A percentile compares a stretch with the other conserved stretches of the same genome.
Evolutionary conservation across 2,329 filamentous ascomycete genomes (phyloP).

Genomic region (Colletotrichum spaethianum): DNA sequence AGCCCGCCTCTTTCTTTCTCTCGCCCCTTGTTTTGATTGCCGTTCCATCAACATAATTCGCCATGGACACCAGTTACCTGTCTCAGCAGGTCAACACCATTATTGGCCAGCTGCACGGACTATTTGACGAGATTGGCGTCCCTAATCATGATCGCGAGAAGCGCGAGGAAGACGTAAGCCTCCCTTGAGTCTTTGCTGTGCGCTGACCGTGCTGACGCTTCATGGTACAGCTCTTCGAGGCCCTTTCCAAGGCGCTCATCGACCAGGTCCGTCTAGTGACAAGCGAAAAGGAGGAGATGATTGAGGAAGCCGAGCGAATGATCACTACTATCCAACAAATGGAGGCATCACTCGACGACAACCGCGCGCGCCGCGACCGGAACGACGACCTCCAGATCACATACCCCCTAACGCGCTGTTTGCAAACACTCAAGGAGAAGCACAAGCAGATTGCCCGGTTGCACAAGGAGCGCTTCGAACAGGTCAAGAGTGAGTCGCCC

Average conservation of each 20-base stretch:
- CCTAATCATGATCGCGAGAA: conserved; percentile 91
- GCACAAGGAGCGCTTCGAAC: conserved; percentile 92
- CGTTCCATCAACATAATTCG: conserved; percentile 16
- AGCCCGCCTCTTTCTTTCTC: not conserved
- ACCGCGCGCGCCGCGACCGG: conserved; percentile 73
- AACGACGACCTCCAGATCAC: conserved; percentile 82
- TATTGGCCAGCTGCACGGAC: conserved; percentile 90
- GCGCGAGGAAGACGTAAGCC: conserved; percentile 86
- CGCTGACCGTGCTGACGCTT: conserved; percentile 12
- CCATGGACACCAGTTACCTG: conserved; percentile 92
- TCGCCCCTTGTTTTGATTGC: not conserved
- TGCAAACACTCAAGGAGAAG: conserved; percentile 88
- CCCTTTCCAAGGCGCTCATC: conserved; percentile 91
- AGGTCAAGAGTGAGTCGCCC: conserved; percentile 86
- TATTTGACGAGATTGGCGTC: conserved; percentile 99
- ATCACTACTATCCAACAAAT: conserved; percentile 93
- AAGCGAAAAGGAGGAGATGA: conserved; percentile 88
- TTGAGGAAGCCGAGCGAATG: conserved; percentile 89
- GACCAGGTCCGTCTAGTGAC: conserved; percentile 90
- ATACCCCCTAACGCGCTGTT: conserved; percentile 85
- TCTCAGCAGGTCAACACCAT: conserved; percentile 96
- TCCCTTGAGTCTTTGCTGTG: not conserved
- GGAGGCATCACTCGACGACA: conserved; percentile 89
- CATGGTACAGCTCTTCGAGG: conserved; percentile 82
- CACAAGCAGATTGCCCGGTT: conserved; percentile 83